A percentile compares a stretch with the other conserved stretches of the same genome.
Evolutionary conservation across 306 rosid species (phyloP).

Genomic region (Dalbergia cultrata): DNA sequence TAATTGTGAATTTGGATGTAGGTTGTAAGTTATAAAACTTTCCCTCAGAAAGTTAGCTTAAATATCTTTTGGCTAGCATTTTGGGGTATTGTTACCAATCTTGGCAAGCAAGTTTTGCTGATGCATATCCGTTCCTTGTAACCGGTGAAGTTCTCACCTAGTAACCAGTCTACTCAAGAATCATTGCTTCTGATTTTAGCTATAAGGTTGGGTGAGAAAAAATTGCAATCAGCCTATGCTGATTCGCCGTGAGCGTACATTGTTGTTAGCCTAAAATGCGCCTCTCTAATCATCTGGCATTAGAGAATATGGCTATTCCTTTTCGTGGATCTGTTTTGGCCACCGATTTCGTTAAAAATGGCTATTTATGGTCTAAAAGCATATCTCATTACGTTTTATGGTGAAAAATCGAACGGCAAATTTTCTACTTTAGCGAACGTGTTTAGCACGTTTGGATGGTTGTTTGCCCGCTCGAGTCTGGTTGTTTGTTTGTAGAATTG

Average conservation of each 20-base stretch:
- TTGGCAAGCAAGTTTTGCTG: slow-evolving; percentile 9
- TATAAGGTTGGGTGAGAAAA: background rate
- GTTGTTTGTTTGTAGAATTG: too few relatives aligned
- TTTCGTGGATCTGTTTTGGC: background rate
- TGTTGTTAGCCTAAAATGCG: background rate
- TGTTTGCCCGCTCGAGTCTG: too few relatives aligned
- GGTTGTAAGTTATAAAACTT: slow-evolving; percentile 49
- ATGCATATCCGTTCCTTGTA: background rate
- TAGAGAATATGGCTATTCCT: background rate
- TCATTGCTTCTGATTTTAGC: background rate
- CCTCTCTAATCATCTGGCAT: background rate
- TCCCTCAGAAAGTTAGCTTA: slow-evolving; percentile 13
- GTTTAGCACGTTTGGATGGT: background rate
- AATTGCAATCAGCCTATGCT: background rate
- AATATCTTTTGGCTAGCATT: slow-evolving; percentile 19
- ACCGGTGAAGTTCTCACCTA: background rate
- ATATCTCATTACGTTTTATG: background rate
- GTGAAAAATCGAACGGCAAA: background rate
- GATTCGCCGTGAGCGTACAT: background rate
- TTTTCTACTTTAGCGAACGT: background rate
- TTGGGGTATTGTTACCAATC: slow-evolving; percentile 32
- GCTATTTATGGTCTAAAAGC: background rate
- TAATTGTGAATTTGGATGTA: slow-evolving; percentile 50
- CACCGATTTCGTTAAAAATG: background rate
- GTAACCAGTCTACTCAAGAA: background rate